These are phyloP conservation scores for Pseudocercospora ulei DNA, from an alignment of 2,329 filamentous ascomycete species.

Conservation along the genomic window DNA sequence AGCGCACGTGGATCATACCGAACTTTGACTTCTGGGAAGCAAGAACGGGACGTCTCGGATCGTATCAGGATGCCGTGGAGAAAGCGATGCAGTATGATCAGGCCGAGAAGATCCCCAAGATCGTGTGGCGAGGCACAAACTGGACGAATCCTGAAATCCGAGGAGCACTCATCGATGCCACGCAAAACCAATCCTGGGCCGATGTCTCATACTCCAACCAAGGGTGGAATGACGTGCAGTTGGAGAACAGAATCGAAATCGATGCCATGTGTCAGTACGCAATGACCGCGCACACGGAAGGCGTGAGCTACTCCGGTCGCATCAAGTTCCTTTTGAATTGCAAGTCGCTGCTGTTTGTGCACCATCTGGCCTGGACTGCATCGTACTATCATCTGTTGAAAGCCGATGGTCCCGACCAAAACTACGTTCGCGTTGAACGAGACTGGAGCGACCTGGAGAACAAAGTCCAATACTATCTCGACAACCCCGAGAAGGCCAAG, in stretches of 20 bases:
- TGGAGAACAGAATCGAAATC: constrained; percentile 17
- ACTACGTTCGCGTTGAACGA: constrained; percentile 20
- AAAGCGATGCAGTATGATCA: constrained; percentile 16
- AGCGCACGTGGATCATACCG: constrained; percentile 13
- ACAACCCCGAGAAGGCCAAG: constrained; percentile 17
- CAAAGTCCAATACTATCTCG: constrained; percentile 19
- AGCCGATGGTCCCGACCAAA: constrained; percentile 21
- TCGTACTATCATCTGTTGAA: constrained; percentile 23
- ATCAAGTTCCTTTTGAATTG: constrained; percentile 28
- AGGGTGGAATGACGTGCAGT: no score
- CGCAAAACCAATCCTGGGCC: constrained; percentile 32
- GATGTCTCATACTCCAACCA: constrained; percentile 34
- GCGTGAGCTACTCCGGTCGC: constrained; percentile 24
- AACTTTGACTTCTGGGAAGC: constrained; percentile 18
- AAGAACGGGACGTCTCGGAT: constrained; percentile 8
- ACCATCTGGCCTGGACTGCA: constrained; percentile 23
- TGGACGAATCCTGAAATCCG: constrained; percentile 26
- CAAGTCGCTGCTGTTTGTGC: constrained; percentile 22
- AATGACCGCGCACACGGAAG: constrained; percentile 30
- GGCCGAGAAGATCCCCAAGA: constrained; percentile 21
- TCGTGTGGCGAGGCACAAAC: constrained; percentile 26
- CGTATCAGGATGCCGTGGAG: constrained; percentile 12
- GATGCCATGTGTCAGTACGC: constrained; percentile 26
- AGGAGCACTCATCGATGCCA: constrained; percentile 27
- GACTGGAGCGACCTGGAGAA: constrained; percentile 23